These are phyloP conservation scores for Bolboschoenoplectus hybrid DNA, from an alignment of 202 grass and related monocot species.

Conservation along the genomic window DNA sequence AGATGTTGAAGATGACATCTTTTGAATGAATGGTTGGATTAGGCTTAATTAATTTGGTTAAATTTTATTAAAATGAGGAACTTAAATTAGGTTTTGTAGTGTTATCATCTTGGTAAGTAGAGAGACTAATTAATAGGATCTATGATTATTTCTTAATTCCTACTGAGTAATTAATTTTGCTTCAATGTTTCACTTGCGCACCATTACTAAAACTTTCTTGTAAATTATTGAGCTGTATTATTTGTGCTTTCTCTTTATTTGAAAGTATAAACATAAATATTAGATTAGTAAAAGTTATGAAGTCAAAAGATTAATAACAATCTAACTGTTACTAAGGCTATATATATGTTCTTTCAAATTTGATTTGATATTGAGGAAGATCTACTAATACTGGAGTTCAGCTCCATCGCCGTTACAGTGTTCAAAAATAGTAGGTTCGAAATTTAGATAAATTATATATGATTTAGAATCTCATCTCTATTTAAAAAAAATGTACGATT, in stretches of 20 bases:
- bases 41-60: constrained; percentile 1
- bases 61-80: constrained; percentile 38
- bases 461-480: no score
- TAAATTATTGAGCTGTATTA: background rate
- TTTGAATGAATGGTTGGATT: constrained; percentile 6
- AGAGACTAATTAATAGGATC: constrained; percentile 14
- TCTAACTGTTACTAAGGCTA: background rate
- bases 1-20: constrained; percentile 42
- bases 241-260: background rate
- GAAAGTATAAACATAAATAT: background rate
- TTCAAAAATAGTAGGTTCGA: background rate
- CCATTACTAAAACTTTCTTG: background rate
- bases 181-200: constrained; percentile 12
- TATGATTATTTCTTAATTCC: constrained; percentile 12
- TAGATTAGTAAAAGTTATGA: background rate
- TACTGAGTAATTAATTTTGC: constrained; percentile 18
- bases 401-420: background rate
- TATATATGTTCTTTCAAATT: background rate
- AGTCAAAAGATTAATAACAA: background rate
- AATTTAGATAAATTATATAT: no score
- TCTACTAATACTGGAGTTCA: background rate
- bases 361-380: background rate
- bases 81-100: constrained; percentile 41
- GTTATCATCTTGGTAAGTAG: constrained; percentile 38
- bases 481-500: no score